A percentile compares a stretch with the other conserved stretches of the same genome.
Conservation (phyloP, 495 filamentous ascomycete genomes). For the Astrothelium macrocarpum region DNA sequence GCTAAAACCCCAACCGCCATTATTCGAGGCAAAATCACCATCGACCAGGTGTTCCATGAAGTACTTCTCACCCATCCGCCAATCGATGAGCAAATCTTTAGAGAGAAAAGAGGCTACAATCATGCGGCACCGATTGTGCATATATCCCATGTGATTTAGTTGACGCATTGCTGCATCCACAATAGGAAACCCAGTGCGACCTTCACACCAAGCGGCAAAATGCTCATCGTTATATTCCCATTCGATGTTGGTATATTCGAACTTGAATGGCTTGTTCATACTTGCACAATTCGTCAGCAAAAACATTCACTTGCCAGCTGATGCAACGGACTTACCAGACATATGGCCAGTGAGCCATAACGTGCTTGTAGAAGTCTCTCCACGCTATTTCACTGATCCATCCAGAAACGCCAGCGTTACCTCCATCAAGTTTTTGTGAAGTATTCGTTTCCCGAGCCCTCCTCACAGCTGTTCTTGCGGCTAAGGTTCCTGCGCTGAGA, state of each 20-base stretch:
- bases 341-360: constrained; percentile 78
- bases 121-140: constrained; percentile 91
- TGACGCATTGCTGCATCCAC: constrained; percentile 93
- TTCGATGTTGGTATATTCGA: constrained; percentile 68
- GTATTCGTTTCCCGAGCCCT: constrained; percentile 58
- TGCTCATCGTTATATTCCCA: constrained; percentile 64
- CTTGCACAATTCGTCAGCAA: constrained; percentile 30
- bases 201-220: constrained; percentile 68
- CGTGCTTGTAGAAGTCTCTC: constrained; percentile 90
- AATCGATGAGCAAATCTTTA: constrained; percentile 82
- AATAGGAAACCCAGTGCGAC: constrained; percentile 74
- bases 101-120: constrained; percentile 76
- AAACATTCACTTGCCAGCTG: background rate
- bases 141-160: constrained; percentile 57
- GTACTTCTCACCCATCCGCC: constrained; percentile 78
- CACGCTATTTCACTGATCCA: constrained; percentile 90
- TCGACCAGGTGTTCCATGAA: constrained; percentile 87
- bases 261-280: constrained; percentile 93
- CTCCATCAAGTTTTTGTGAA: constrained; percentile 58
- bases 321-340: constrained; percentile 51
- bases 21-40: constrained; percentile 87
- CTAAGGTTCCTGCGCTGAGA: constrained; percentile 66
- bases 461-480: constrained; percentile 62
- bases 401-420: constrained; percentile 52
- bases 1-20: constrained; percentile 85